Evolutionary conservation across 2,329 filamentous ascomycete species (phyloP), one percentile per base, ranked within the genome.

Genomic region (Penicillium freii): DNA sequence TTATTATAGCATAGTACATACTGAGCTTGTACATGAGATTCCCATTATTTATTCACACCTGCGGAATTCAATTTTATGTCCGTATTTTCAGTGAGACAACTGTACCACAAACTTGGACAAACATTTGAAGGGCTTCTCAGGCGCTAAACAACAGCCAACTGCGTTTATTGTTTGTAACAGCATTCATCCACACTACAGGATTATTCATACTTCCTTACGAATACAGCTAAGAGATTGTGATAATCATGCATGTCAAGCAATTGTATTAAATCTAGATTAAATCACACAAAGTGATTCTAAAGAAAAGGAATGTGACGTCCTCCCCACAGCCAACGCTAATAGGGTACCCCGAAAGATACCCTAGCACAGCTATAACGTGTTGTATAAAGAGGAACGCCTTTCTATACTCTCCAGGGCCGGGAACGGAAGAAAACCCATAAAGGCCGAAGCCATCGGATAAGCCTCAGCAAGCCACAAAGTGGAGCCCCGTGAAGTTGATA

Each of bases 381-480:
- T 53, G 56, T 57, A 57, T 54, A 54, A 54, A 59, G 36, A 62
- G 56, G 51, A 57, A 42, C 59, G 61, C 23, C 53, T 57, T 62
- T 50, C 53, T 57, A 61, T 49, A 61, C 61, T 62, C 61, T 62
- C 56, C 61, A 62, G 61, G 59, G 56, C 61, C 61, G 61, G 61
- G 61, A 62, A 62, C 61, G 61, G 61, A 62, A 62, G 54, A 57
- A 61, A 61, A 61, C 45, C 61, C 61, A 62, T 34, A 25, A 44
- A 61, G 51, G 56, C 59, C 58, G 51, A 61, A 61, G 56, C 53
- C 53, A 55, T 54, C 53, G 61, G 44, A 54, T 61, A 57, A 61
- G 56, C 59, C 46, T 62, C 61, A 62, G 61, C 61, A 62, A 61
- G 61, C 61, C 61, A 62, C 61, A 62, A 46, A 52, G 59, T 62